Conservation (phyloP, 768 basidiomycete species). For the Lactarius tabidus region DNA sequence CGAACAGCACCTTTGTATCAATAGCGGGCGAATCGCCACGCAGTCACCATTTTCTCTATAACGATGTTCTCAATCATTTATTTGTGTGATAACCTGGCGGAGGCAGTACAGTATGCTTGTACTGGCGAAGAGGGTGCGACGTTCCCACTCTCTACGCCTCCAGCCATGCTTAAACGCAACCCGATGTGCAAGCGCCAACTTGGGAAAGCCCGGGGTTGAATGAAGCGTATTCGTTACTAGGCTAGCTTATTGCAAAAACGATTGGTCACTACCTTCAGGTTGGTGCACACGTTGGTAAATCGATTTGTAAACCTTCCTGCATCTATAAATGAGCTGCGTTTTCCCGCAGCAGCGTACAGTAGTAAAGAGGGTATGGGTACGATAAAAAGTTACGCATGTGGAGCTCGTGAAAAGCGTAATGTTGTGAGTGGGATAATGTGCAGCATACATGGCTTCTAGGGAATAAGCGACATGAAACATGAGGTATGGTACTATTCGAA, state of each 20-base stretch:
- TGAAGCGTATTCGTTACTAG: no score
- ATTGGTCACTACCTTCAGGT: background rate
- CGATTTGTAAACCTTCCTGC: background rate
- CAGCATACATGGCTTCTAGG: conserved; percentile 23
- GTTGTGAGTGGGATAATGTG: conserved; percentile 20
- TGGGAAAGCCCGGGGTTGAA: no score
- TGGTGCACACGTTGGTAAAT: background rate
- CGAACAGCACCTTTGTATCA: no score
- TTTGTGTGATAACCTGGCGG: no score
- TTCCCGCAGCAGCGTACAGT: background rate
- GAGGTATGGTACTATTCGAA: conserved; percentile 20
- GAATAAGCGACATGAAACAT: conserved; percentile 25
- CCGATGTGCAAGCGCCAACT: no score
- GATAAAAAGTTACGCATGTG: background rate
- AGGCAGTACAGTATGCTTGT: no score
- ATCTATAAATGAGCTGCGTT: background rate
- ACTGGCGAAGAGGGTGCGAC: no score
- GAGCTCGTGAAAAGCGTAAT: conserved; percentile 17
- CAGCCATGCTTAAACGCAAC: no score
- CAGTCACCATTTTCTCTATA: no score
- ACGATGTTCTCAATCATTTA: no score
- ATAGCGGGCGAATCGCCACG: no score
- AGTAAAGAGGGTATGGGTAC: background rate
- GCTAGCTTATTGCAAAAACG: background rate
- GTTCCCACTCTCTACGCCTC: no score